phyloP scores from a whole-genome alignment of 1,139 yeast genomes.

The Pichia inconspicua region DNA sequence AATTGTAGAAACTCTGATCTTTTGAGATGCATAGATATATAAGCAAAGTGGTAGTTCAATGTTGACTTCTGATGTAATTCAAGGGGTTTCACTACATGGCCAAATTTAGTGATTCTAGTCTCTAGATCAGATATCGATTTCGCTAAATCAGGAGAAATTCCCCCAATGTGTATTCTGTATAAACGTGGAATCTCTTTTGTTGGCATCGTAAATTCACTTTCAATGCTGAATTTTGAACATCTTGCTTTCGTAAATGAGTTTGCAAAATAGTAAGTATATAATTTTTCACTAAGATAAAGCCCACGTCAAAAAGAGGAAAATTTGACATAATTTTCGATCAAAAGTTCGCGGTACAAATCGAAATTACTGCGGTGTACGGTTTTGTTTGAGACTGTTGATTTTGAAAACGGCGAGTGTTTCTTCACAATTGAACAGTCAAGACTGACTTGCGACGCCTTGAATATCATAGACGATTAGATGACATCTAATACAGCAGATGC shows the following conservation, averaged over 20 bases:
- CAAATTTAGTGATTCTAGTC: slow-evolving; percentile 43
- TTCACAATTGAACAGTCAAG: too few relatives aligned
- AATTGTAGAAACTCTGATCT: slow-evolving; percentile 41
- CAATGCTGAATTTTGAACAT: too few relatives aligned
- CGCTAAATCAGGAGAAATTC: slow-evolving; percentile 49
- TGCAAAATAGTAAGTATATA: too few relatives aligned
- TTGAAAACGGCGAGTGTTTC: neutral
- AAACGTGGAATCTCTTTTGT: neutral
- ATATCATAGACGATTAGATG: neutral
- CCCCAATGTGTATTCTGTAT: slow-evolving; percentile 57
- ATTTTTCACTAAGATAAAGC: too few relatives aligned
- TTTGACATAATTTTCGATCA: too few relatives aligned
- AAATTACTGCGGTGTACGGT: neutral
- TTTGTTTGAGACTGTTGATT: neutral
- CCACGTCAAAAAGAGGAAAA: too few relatives aligned
- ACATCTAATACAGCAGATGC: neutral
- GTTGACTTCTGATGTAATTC: slow-evolving; percentile 39
- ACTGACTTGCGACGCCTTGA: too few relatives aligned
- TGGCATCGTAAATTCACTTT: too few relatives aligned
- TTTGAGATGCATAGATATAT: slow-evolving; percentile 48
- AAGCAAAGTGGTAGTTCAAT: slow-evolving; percentile 56
- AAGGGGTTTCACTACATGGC: slow-evolving; percentile 35
- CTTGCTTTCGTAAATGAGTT: too few relatives aligned
- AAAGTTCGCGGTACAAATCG: too few relatives aligned
- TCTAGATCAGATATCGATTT: slow-evolving; percentile 37